Base-by-base conservation (phyloP, 306 rosid genomes). In the Ceratonia siliqua region DNA sequence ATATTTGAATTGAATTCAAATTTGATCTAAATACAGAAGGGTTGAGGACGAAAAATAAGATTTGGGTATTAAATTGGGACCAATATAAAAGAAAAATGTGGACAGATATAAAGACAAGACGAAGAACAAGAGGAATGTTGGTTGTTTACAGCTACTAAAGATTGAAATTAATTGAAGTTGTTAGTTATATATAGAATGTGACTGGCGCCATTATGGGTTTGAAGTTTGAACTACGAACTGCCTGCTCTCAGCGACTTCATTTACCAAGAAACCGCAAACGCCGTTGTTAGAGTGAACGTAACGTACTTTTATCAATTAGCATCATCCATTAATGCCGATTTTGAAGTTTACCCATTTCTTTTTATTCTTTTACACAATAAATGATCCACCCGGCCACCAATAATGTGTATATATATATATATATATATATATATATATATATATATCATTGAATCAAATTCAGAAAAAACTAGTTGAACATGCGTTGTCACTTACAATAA, bases 271-370 rank as follows among this genome's bases (percentile, higher is more conserved):
- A 61, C 58, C 24, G 2, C 63, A 35, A 58, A 59, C 14, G 39
- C 64, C 56, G 62, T 69, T 70, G 62, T 69, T 70, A 12, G 75
- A 75, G 57, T 67, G 45, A 9, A 46, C 61, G 65, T n/a, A n/a
- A n/a, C n/a, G n/a, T n/a, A n/a, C n/a, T 38, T 50, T 49, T 22
- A 27, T 49, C n/a, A n/a, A n/a, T 42, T 9, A 58, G 52, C 74
- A 57, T 80, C 66, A 6, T 62, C 18, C 24, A 54, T 84, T 76
- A 84, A 76, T 80, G 82, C 87, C 82, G 85, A 54, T 68, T 76
- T 54, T 13, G 62, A 71, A 56, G 82, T 57, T 80, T 67, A 53
- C 54, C 45, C 24, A 5, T 35, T 52, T 53, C 11, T 13, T 25
- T 0, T 33, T 41, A 28, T 27, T 20, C 32, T 57, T 30, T 24